phyloP scores from a whole-genome alignment of 2,329 filamentous ascomycete genomes.

The Penicillium corylophilum region DNA sequence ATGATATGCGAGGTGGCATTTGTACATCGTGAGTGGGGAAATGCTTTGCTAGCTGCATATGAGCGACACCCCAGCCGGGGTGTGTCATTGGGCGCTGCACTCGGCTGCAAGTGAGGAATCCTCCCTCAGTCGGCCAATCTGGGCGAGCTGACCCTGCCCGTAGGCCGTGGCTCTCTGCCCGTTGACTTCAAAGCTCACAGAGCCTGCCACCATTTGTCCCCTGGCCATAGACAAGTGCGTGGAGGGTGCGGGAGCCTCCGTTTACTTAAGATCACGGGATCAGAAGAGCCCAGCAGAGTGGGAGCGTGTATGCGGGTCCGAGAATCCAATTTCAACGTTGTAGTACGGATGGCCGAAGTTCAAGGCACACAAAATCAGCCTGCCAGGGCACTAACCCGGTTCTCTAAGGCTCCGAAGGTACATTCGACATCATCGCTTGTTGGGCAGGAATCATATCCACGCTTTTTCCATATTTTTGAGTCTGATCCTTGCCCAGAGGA shows the following conservation, averaged over 20 bases:
- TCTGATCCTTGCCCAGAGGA: constrained; percentile 29
- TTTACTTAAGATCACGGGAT: constrained; percentile 42
- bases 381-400: constrained; percentile 2
- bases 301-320: constrained; percentile 36
- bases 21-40: constrained; percentile 18
- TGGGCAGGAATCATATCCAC: constrained; percentile 23
- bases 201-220: constrained; percentile 35
- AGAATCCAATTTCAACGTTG: constrained; percentile 44
- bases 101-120: constrained; percentile 26
- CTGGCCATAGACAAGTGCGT: constrained; percentile 27
- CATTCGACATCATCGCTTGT: constrained; percentile 18
- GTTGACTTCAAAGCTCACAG: constrained; percentile 23
- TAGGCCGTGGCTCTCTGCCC: constrained; percentile 24
- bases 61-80: constrained; percentile 17
- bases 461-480: constrained; percentile 12
- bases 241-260: constrained; percentile 33
- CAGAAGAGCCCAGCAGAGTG: constrained; percentile 36
- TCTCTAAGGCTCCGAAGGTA: constrained; percentile 2
- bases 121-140: constrained; percentile 28
- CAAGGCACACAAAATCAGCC: constrained; percentile 8
- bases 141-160: constrained; percentile 10
- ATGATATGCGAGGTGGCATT: constrained; percentile 16
- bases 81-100: constrained; percentile 26
- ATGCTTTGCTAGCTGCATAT: constrained; percentile 31
- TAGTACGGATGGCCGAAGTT: constrained; percentile 9